These are phyloP conservation scores for Metschnikowia orientalis DNA, from an alignment of 805 yeast species.

Conservation along the genomic window DNA sequence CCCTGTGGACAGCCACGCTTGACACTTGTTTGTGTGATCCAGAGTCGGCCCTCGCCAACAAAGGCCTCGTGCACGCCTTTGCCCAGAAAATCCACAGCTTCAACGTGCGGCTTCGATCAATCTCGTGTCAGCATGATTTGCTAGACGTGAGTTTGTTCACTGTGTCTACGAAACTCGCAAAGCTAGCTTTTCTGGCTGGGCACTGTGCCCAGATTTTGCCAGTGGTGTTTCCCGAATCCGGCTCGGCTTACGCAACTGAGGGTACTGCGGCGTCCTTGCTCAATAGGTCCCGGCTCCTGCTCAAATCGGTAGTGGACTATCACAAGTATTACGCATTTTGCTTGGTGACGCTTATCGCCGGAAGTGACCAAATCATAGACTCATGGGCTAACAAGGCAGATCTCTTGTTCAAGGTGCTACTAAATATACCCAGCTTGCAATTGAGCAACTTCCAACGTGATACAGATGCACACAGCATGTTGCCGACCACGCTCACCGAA, in stretches of 20 bases:
- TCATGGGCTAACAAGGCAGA: conserved; percentile 11
- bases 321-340: conserved; percentile 14
- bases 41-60: background rate
- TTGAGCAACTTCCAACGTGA: conserved; percentile 10
- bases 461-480: background rate
- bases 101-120: too few relatives aligned
- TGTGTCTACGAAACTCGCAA: conserved; percentile 3
- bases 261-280: too few relatives aligned
- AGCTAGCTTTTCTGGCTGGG: conserved; percentile 9
- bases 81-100: background rate
- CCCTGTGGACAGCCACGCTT: background rate
- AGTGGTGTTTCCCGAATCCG: conserved; percentile 2
- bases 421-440: conserved; percentile 15
- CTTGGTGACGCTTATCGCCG: conserved; percentile 11
- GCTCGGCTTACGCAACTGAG: too few relatives aligned
- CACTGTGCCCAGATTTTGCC: conserved; percentile 9
- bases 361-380: conserved; percentile 8
- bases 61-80: conserved; percentile 1
- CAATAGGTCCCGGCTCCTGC: too few relatives aligned
- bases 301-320: conserved; percentile 15
- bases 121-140: too few relatives aligned
- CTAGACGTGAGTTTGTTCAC: conserved; percentile 6
- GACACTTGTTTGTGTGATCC: conserved; percentile 3
- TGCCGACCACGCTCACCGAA: conserved; percentile 1
- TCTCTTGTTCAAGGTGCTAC: conserved; percentile 11